phyloP scores from a whole-genome alignment of 495 filamentous ascomycete species.

The Hyaloscypha variabilis region DNA sequence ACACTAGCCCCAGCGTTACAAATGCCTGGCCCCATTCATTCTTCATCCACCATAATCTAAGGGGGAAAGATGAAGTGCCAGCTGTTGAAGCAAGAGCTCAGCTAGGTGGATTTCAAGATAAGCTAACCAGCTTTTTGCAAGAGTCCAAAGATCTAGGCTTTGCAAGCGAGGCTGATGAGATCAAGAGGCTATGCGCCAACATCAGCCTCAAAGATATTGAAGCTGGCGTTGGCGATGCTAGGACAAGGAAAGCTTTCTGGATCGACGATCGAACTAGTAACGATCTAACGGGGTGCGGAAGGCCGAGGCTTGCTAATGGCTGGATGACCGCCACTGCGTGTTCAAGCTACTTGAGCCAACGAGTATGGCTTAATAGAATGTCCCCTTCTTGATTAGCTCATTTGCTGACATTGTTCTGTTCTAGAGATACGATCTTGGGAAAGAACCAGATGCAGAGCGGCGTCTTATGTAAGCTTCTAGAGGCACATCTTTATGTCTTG shows the following conservation, averaged over 20 bases:
- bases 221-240: background rate
- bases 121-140: slow-evolving; percentile 7
- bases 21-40: slow-evolving; percentile 1
- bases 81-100: background rate
- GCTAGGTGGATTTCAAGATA: background rate
- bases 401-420: background rate
- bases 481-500: background rate
- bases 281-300: background rate
- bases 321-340: background rate
- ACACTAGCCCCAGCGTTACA: background rate
- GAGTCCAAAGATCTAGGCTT: slow-evolving; percentile 1
- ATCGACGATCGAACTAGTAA: background rate
- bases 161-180: slow-evolving; percentile 2
- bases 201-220: background rate
- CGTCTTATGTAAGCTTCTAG: slow-evolving; percentile 2
- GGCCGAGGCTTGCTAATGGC: background rate
- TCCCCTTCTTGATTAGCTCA: background rate
- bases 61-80: slow-evolving; percentile 8
- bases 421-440: background rate
- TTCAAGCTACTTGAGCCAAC: background rate
- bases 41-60: slow-evolving; percentile 3
- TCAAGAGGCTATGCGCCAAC: background rate
- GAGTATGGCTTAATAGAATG: background rate
- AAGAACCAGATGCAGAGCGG: slow-evolving; percentile 5
- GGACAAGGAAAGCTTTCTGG: slow-evolving; percentile 6